phyloP scores from a whole-genome alignment of 2,329 filamentous ascomycete genomes.

The Cryoendolithus antarcticus region DNA sequence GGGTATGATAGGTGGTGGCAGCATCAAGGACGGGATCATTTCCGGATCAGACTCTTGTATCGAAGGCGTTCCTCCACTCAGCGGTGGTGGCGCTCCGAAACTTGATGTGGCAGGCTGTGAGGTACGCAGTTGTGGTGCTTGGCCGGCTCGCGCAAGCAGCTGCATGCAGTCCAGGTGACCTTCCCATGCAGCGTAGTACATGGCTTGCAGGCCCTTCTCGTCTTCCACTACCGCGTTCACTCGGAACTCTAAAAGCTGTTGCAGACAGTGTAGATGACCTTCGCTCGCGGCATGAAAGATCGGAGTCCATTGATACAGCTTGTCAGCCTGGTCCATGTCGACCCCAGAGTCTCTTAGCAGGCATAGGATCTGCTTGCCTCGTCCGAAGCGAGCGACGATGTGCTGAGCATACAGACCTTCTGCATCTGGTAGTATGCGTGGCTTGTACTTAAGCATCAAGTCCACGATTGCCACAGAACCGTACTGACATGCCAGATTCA shows the following conservation, averaged over 20 bases:
- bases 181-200: conserved; percentile 99
- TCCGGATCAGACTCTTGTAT: conserved; percentile 48
- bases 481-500: conserved; percentile 91
- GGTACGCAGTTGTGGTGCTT: conserved; percentile 6
- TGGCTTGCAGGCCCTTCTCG: conserved; percentile 87
- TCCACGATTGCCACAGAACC: conserved; percentile 76
- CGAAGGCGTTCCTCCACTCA: conserved; percentile 28
- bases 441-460: conserved; percentile 67
- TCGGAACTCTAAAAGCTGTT: conserved; percentile 65
- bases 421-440: conserved; percentile 79
- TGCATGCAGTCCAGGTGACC: conserved; percentile 91
- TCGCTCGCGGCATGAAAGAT: conserved; percentile 94
- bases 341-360: conserved; percentile 76
- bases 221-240: conserved; percentile 71
- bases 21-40: conserved; percentile 78
- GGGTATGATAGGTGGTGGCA: conserved; percentile 93
- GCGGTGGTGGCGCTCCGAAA: conserved; percentile 41
- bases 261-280: conserved; percentile 79
- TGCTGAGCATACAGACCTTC: conserved; percentile 97
- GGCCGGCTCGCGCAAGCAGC: conserved; percentile 51
- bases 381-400: conserved; percentile 78
- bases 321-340: conserved; percentile 84
- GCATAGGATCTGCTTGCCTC: conserved; percentile 65
- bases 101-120: conserved; percentile 12
- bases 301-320: conserved; percentile 94